A percentile compares a stretch with the other conserved stretches of the same genome.
Evolutionary conservation across 495 filamentous ascomycete species (phyloP).

Genomic region (Aspergillus wentii): DNA sequence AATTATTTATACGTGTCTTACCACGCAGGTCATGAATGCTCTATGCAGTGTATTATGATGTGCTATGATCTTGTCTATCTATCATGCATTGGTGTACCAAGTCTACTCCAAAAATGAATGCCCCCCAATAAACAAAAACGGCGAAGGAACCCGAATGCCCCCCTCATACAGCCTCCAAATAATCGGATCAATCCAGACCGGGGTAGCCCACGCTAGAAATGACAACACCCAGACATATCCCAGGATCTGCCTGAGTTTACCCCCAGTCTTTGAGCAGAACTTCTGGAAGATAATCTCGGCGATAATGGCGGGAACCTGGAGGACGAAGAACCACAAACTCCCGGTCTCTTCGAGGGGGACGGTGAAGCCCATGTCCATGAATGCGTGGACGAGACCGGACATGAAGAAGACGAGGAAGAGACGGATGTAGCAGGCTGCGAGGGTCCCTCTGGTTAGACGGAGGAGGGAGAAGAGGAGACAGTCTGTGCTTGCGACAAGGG

Average conservation of each 20-base stretch:
- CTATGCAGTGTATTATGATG: not conserved
- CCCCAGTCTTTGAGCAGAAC: not conserved
- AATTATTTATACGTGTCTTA: too few species aligned
- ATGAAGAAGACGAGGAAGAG: constrained; percentile 9
- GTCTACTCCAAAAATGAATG: constrained; percentile 1
- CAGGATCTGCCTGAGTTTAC: not conserved
- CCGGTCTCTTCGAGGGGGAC: constrained; percentile 8
- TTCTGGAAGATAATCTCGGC: constrained; percentile 4
- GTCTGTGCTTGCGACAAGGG: constrained; percentile 8
- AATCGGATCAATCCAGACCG: constrained; percentile 19
- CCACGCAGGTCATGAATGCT: too few species aligned
- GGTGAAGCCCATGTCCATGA: constrained; percentile 15
- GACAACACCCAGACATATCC: constrained; percentile 15
- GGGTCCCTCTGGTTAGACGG: constrained; percentile 1
- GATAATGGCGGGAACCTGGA: constrained; percentile 13
- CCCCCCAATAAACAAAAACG: constrained; percentile 7
- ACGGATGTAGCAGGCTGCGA: constrained; percentile 1
- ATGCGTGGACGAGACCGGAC: constrained; percentile 14
- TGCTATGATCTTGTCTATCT: too few species aligned
- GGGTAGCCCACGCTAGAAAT: constrained; percentile 14
- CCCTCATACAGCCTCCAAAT: constrained; percentile 7
- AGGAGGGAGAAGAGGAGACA: constrained; percentile 7
- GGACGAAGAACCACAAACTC: constrained; percentile 10
- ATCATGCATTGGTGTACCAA: too few species aligned
- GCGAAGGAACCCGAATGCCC: constrained; percentile 10